Percentiles rank a stretch among this genome's conserved stretches.
phyloP scores from a whole-genome alignment of 768 basidiomycete species.

The Neoboletus subvelutipes region DNA sequence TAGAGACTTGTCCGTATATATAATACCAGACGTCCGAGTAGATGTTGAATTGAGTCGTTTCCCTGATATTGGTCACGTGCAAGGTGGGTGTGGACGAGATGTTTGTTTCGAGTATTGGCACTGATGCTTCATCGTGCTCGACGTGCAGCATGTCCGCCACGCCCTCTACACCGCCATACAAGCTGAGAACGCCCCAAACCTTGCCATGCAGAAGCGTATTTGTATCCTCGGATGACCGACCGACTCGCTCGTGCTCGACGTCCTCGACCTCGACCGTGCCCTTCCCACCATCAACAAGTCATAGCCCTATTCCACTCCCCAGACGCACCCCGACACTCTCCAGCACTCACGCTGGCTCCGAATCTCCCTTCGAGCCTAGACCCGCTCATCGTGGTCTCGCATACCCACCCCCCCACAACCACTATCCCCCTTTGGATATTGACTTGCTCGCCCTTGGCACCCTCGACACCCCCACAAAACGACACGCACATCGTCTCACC shows the following conservation, averaged over 20 bases:
- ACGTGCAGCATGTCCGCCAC: constrained; percentile 34
- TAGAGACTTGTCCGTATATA: constrained; percentile 16
- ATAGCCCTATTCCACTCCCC: background rate
- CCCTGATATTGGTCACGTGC: constrained; percentile 30
- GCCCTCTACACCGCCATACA: constrained; percentile 25
- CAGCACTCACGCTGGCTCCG: constrained; percentile 11
- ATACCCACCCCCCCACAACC: background rate
- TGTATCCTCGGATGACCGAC: background rate
- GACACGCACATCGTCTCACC: constrained; percentile 12
- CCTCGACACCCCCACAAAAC: constrained; percentile 8
- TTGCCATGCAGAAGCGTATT: background rate
- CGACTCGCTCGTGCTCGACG: background rate
- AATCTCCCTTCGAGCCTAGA: constrained; percentile 23
- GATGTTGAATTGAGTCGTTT: background rate
- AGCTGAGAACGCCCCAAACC: background rate
- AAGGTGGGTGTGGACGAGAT: constrained; percentile 13
- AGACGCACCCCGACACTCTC: constrained; percentile 9
- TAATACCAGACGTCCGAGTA: constrained; percentile 9
- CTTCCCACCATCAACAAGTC: constrained; percentile 14
- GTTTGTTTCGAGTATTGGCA: background rate
- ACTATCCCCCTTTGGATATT: constrained; percentile 11
- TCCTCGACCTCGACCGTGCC: constrained; percentile 20
- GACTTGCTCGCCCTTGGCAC: constrained; percentile 9
- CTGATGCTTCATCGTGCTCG: constrained; percentile 3
- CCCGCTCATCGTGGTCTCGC: constrained; percentile 1